Conservation (phyloP, 139 green algal species). For the Zygnema cylindricum region DNA sequence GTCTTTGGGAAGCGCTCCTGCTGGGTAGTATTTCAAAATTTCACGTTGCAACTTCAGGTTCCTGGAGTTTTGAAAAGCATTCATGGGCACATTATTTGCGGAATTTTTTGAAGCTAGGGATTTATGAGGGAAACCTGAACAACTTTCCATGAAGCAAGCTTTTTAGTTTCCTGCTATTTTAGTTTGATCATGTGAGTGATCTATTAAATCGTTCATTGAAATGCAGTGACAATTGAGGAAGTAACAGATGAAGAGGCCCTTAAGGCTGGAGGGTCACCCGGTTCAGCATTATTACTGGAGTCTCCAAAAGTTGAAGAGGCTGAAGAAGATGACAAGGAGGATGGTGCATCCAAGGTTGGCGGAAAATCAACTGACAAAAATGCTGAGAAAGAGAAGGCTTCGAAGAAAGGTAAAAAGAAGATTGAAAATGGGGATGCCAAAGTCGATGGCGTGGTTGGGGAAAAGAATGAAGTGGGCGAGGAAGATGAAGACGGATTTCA, state of each 20-base stretch:
- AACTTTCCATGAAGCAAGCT: too few species aligned
- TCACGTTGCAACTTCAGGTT: too few species aligned
- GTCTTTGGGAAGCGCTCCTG: too few species aligned
- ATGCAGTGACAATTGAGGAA: not conserved
- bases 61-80: too few species aligned
- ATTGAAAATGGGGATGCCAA: not conserved
- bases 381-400: not conserved
- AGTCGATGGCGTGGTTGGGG: not conserved
- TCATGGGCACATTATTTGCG: too few species aligned
- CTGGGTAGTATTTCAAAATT: too few species aligned
- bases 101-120: too few species aligned
- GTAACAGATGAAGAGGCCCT: not conserved
- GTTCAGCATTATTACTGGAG: not conserved
- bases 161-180: too few species aligned
- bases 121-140: conserved; percentile 1
- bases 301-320: not conserved
- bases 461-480: not conserved
- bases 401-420: not conserved
- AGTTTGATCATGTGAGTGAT: too few species aligned
- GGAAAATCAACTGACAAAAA: not conserved
- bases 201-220: too few species aligned
- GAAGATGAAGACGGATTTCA: conserved; percentile 23
- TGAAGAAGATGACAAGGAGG: not conserved
- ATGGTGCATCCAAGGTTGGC: not conserved
- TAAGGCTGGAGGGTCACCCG: not conserved